Conservation (phyloP, 2,329 filamentous ascomycete species). For the Paracamarosporium sp. region DNA sequence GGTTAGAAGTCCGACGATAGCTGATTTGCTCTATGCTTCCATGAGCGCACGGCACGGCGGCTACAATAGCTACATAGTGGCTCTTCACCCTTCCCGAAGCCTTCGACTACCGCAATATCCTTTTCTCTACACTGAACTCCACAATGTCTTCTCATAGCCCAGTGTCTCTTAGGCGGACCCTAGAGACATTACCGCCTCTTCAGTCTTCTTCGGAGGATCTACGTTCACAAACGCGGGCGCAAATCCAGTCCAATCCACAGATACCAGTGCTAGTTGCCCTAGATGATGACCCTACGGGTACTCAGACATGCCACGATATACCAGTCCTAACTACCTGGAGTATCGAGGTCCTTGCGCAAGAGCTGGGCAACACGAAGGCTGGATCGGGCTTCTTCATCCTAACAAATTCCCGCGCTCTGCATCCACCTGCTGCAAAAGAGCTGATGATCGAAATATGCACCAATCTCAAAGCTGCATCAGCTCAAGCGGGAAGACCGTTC, state of each 20-base stretch:
- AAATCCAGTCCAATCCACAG: slow-evolving; percentile 19
- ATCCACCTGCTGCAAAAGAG: slow-evolving; percentile 53
- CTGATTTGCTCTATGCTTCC: neutral
- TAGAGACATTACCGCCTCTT: slow-evolving; percentile 22
- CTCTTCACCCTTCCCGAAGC: neutral
- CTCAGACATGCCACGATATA: slow-evolving; percentile 67
- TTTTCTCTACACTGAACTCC: neutral
- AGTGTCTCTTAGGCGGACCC: slow-evolving; percentile 15
- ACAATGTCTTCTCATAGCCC: neutral
- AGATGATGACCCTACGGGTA: slow-evolving; percentile 67
- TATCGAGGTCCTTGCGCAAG: slow-evolving; percentile 49
- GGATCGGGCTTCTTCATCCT: slow-evolving; percentile 65
- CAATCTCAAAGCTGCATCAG: slow-evolving; percentile 56
- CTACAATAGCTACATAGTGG: neutral
- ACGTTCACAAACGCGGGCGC: slow-evolving; percentile 25
- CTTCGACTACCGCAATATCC: neutral
- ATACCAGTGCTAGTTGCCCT: slow-evolving; percentile 47
- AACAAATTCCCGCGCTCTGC: slow-evolving; percentile 65
- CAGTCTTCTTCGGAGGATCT: slow-evolving; percentile 21
- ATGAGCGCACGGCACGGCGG: neutral
- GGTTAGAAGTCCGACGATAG: neutral
- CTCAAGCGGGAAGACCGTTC: slow-evolving; percentile 48
- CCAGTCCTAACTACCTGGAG: slow-evolving; percentile 64
- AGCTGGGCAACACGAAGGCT: slow-evolving; percentile 46
- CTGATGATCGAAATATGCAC: slow-evolving; percentile 60